Base-by-base conservation (phyloP, 441 rosid genomes). In the Croton laevigatus region DNA sequence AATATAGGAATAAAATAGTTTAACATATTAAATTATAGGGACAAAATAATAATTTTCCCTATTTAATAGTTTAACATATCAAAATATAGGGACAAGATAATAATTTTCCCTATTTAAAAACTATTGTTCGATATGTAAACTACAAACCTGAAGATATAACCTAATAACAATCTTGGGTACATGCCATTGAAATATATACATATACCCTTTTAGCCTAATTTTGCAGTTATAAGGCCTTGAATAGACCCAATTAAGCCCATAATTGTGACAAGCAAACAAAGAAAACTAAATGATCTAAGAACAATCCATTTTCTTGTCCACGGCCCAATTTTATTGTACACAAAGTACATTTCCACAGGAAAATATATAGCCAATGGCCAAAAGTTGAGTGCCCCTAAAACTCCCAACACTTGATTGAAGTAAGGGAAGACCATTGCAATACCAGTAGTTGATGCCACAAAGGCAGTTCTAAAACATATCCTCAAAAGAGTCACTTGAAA, bases 281-380 rank as follows among this genome's bases (percentile, higher is more conserved):
- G 17, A 6, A 85, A 61, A 84, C 97, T 92, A 59, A 90, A 88
- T 6, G 61, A 77, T 76, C 82, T 80, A 38, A 90, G 91, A 61
- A 86, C 63, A 70, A 90, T 37, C 94, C 97, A 92, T 73, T 78
- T 78, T 66, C 81, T 75, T 6, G 93, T 85, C 97, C 97, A 88
- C 46, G 80, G 71, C 9, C 59, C 70, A 53, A 86, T 78, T 76
- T 85, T 90, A 81, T 70, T 88, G 82, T 85, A 93, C 83, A 81
- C 85, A 40, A 87, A 74, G 73, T 88, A 84, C 89, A 90, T 93
- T 74, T 89, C 95, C 86, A 93, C 91, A 0, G 98, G 98, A 22
- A 90, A 93, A 77, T 93, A 81, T 44, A 90, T 78, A 16, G 87
- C 82, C 75, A 90, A 68, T 1, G 98, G 98, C 98, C 98, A 90